A percentile compares a stretch with the other conserved stretches of the same genome.
phyloP scores from a whole-genome alignment of 768 basidiomycete genomes.

The Gyrodon lividus region DNA sequence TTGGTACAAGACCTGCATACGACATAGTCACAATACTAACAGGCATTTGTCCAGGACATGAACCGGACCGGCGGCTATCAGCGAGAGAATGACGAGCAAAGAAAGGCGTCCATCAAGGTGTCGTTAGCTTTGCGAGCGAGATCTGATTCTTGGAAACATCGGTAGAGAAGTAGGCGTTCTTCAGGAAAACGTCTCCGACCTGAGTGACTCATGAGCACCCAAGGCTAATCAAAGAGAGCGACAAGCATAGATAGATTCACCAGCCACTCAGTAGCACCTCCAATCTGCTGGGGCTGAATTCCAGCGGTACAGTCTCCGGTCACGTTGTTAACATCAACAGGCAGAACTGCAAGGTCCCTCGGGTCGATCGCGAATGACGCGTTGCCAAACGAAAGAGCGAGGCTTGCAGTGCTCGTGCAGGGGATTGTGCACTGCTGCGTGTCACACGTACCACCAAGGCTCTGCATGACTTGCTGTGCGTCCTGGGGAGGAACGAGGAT shows the following conservation, averaged over 20 bases:
- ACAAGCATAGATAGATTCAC: slow-evolving; percentile 38
- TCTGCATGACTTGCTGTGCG: slow-evolving; percentile 54
- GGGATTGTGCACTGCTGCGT: slow-evolving; percentile 59
- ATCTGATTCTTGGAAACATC: slow-evolving; percentile 57
- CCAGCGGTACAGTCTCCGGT: slow-evolving; percentile 69
- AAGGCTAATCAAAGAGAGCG: neutral
- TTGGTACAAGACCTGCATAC: neutral
- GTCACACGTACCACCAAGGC: slow-evolving; percentile 54
- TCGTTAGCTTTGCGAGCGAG: slow-evolving; percentile 55
- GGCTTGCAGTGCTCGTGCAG: slow-evolving; percentile 52
- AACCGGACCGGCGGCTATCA: slow-evolving; percentile 12
- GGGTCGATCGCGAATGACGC: slow-evolving; percentile 61
- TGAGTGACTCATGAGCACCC: slow-evolving; percentile 4
- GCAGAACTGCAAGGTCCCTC: slow-evolving; percentile 59
- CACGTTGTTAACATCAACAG: slow-evolving; percentile 48
- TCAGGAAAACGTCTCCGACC: slow-evolving; percentile 73
- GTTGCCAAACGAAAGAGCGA: slow-evolving; percentile 62
- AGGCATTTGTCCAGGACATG: neutral
- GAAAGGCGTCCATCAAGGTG: slow-evolving; percentile 8
- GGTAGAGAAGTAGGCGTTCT: slow-evolving; percentile 74
- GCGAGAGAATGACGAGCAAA: neutral
- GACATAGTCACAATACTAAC: neutral
- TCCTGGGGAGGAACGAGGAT: slow-evolving; percentile 46
- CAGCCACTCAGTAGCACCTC: slow-evolving; percentile 63
- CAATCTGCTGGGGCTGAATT: slow-evolving; percentile 62